phyloP scores from a whole-genome alignment of 495 filamentous ascomycete species.

The Podospora didyma region DNA sequence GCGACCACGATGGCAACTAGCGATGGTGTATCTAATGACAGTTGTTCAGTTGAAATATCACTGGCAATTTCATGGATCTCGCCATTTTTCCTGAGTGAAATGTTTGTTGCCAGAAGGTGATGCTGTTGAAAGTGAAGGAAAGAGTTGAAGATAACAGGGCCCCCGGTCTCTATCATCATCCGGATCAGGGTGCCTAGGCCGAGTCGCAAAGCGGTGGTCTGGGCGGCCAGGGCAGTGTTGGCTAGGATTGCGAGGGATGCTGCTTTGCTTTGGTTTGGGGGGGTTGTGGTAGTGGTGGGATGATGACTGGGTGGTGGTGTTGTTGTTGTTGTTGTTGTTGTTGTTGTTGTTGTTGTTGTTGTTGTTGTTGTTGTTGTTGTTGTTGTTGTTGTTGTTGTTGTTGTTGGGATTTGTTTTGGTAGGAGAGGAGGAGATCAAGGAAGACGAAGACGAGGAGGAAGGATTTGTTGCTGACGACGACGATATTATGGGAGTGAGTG shows the following conservation, averaged over 20 bases:
- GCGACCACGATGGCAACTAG: slow-evolving; percentile 33
- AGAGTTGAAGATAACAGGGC: slow-evolving; percentile 32
- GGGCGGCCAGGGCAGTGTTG: slow-evolving; percentile 32
- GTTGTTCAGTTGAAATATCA: no score
- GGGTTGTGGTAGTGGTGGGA: slow-evolving; percentile 3
- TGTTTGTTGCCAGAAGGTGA: not conserved
- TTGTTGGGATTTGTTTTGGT: not conserved
- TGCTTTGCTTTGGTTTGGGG: not conserved
- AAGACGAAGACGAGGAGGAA: no score
- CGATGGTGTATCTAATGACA: slow-evolving; percentile 19
- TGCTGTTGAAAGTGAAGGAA: slow-evolving; percentile 22
- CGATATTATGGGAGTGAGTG: slow-evolving; percentile 42
- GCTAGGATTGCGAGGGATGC: slow-evolving; percentile 35
- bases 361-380: not conserved
- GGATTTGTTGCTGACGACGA: no score
- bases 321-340: not conserved
- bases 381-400: not conserved
- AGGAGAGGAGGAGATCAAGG: not conserved
- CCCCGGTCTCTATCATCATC: slow-evolving; percentile 37
- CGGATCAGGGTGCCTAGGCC: slow-evolving; percentile 35
- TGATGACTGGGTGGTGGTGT: no score
- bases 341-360: no score
- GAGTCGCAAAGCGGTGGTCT: slow-evolving; percentile 33
- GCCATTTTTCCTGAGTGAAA: no score
- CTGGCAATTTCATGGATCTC: not conserved